phyloP scores from a whole-genome alignment of 2,329 filamentous ascomycete genomes.

The Botryotinia convoluta region DNA sequence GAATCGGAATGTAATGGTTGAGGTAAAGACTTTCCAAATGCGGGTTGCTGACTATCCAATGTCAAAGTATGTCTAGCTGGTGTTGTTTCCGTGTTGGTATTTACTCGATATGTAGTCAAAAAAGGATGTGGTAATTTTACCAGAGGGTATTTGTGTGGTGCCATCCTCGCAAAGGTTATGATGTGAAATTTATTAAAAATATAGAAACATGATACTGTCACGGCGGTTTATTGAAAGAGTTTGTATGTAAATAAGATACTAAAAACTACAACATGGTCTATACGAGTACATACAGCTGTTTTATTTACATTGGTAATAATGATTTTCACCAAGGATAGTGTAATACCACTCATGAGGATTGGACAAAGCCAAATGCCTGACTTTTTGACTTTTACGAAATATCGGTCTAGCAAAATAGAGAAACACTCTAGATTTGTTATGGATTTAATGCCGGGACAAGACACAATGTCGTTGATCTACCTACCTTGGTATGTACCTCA shows the following conservation, averaged over 20 bases:
- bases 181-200: not conserved
- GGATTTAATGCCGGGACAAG: not conserved
- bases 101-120: conserved; percentile 28
- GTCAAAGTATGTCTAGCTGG: conserved; percentile 23
- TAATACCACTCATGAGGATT: not conserved
- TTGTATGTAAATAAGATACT: not conserved
- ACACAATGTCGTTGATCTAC: not conserved
- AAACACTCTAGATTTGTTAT: not conserved
- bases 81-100: conserved; percentile 19
- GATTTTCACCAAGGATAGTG: conserved; percentile 3
- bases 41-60: conserved; percentile 20
- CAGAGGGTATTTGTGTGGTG: conserved; percentile 25
- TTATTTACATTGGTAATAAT: not conserved
- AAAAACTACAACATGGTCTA: not conserved
- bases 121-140: conserved; percentile 29
- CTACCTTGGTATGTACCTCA: not conserved
- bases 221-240: not conserved
- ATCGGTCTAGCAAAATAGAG: not conserved
- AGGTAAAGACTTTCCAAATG: conserved; percentile 21
- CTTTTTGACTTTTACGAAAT: not conserved
- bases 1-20: conserved; percentile 36
- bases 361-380: not conserved
- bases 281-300: not conserved
- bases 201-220: not conserved
- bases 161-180: not conserved